phyloP scores from a whole-genome alignment of 73 alveolate species.

The Blepharisma japonicum region DNA sequence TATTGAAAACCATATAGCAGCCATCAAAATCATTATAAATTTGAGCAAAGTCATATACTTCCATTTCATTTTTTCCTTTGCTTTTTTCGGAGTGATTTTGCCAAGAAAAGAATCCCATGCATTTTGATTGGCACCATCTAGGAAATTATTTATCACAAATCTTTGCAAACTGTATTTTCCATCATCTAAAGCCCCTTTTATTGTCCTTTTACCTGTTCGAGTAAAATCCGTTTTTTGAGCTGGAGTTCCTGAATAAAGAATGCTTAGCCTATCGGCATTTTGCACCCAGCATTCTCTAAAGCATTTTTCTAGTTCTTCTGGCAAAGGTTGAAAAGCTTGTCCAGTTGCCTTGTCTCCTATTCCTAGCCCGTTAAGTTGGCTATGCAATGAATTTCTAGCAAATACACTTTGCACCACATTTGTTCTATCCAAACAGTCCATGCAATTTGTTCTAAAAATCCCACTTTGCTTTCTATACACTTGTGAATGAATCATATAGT shows the following conservation, averaged over 20 bases:
- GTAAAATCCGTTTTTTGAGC: slow-evolving; percentile 97
- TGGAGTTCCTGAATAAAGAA: slow-evolving; percentile 94
- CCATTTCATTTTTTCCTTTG: not conserved
- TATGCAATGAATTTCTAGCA: slow-evolving; percentile 66
- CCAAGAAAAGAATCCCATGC: slow-evolving; percentile 48
- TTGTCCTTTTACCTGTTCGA: slow-evolving; percentile 95
- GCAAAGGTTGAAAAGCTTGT: slow-evolving; percentile 85
- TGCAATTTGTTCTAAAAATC: slow-evolving; percentile 89
- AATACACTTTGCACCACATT: slow-evolving; percentile 93
- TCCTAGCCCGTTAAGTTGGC: slow-evolving; percentile 59
- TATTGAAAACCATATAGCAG: not conserved
- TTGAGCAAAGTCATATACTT: not conserved
- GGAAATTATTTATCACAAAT: slow-evolving; percentile 88
- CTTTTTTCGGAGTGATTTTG: slow-evolving; percentile 36
- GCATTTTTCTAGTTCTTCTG: slow-evolving; percentile 70
- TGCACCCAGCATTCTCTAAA: slow-evolving; percentile 96
- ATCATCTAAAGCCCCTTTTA: slow-evolving; percentile 81
- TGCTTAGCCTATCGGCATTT: slow-evolving; percentile 86
- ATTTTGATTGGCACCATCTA: slow-evolving; percentile 86
- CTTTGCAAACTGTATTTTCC: slow-evolving; percentile 82
- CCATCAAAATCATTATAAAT: not conserved
- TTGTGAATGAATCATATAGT: slow-evolving; percentile 37
- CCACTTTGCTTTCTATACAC: slow-evolving; percentile 64
- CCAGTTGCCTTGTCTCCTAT: slow-evolving; percentile 65
- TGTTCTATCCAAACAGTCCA: slow-evolving; percentile 97